Conservation (phyloP, 768 basidiomycete species). For the Lentinula raphanica region DNA sequence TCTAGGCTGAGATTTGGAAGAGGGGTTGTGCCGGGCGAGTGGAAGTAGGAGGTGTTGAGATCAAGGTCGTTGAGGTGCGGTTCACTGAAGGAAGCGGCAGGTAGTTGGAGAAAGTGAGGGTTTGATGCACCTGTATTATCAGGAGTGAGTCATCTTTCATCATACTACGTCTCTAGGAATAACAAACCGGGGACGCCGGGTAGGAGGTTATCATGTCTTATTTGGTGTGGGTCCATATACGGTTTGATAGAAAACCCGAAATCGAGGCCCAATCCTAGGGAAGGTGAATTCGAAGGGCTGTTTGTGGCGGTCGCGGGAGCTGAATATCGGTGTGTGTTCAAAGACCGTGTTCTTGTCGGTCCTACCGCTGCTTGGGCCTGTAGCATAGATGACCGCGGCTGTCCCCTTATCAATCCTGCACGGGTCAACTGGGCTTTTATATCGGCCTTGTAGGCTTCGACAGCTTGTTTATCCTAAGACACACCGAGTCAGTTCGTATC, state of each 20-base stretch:
- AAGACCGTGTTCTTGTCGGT: conserved; percentile 21
- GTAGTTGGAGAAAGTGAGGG: conserved; percentile 31
- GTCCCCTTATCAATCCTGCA: conserved; percentile 77
- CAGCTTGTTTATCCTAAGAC: conserved; percentile 73
- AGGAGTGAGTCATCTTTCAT: conserved; percentile 15
- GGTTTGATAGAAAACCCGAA: conserved; percentile 16
- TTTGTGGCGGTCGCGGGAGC: conserved; percentile 18
- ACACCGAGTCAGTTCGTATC: conserved; percentile 2
- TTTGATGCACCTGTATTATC: conserved; percentile 30
- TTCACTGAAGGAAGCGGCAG: conserved; percentile 29
- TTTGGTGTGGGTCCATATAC: conserved; percentile 18
- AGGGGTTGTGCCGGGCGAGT: conserved; percentile 22
- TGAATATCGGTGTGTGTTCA: conserved; percentile 25
- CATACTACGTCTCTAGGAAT: conserved; percentile 9
- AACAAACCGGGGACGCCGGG: conserved; percentile 42
- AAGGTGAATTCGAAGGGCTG: conserved; percentile 17
- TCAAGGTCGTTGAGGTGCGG: conserved; percentile 24
- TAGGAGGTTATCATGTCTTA: conserved; percentile 22
- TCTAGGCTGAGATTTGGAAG: conserved; percentile 25
- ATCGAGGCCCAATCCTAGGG: conserved; percentile 18
- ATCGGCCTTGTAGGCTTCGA: conserved; percentile 76
- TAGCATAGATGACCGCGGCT: conserved; percentile 59
- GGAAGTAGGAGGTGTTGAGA: conserved; percentile 23
- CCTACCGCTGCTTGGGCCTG: conserved; percentile 21
- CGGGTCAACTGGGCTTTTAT: conserved; percentile 78